Conservation (phyloP, 306 rosid genomes). For the Corylus heterophylla region DNA sequence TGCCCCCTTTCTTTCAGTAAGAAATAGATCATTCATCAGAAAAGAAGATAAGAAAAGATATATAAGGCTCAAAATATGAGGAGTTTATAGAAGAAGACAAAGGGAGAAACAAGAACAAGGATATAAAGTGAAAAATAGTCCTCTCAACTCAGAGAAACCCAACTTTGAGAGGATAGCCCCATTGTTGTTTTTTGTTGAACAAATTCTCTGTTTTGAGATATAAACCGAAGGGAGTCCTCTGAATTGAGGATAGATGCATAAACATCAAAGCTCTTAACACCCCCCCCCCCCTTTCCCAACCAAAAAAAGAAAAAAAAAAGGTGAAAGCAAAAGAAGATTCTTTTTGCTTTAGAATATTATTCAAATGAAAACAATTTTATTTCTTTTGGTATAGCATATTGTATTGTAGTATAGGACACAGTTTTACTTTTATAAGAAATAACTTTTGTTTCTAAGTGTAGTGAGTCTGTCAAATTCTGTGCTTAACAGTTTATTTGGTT, state of each 20-base stretch:
- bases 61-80: background rate
- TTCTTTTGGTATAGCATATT: background rate
- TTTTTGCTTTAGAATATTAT: background rate
- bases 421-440: background rate
- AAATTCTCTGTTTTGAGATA: background rate
- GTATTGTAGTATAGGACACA: background rate
- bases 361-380: background rate
- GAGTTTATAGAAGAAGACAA: background rate
- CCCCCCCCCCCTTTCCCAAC: too few species aligned
- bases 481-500: slow-evolving; percentile 21
- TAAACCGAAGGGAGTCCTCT: background rate
- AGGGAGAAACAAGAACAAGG: background rate
- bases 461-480: background rate
- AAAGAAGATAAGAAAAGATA: background rate
- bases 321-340: background rate
- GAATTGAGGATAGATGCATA: too few species aligned
- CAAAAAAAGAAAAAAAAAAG: background rate
- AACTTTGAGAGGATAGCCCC: background rate
- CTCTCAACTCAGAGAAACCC: background rate
- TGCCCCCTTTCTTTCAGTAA: background rate
- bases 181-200: background rate
- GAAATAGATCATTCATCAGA: background rate
- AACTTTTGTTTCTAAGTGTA: background rate
- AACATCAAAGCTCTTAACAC: too few species aligned
- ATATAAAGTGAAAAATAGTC: background rate